Evolutionary conservation across 139 green algal species (phyloP), one percentile per base, ranked within the genome.

Genomic region (Eudorina sp.): DNA sequence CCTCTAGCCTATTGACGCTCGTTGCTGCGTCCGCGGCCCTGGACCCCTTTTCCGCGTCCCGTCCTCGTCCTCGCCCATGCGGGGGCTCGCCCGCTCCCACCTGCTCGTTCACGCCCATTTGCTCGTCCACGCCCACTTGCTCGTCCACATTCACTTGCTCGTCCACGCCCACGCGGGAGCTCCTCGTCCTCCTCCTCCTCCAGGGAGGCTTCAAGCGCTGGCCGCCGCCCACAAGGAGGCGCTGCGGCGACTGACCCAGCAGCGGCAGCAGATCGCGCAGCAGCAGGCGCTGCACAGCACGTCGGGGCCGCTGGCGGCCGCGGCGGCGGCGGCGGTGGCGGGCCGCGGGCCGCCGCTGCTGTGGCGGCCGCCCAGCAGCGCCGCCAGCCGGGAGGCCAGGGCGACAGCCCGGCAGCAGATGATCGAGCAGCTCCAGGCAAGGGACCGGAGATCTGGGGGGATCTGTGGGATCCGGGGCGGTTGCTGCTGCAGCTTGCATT

Each of bases 371-470:
- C 3, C 82, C 16, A 55, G 46, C 43, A 34, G 4, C 19, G 46
- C n/a, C 9, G 66, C 31, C 3, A 13, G 27, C 13, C 18, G 46
- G 66, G 82, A 45, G 46, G 46, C 16, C 0, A 64, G 82, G 34
- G 82, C 82, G 36, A 19, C 45, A 27, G 46, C 64, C 31, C 64
- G 82, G 31, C 34, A 46, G 38, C 40, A 29, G 31, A 64, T 92
- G 58, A 69, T 92, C 16, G 46, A 76, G 25, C 84, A 89, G 68
- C 83, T 92, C 19, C 38, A 25, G 75, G 75, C 68, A n/a, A n/a
- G n/a, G n/a, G n/a, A n/a, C n/a, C n/a, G n/a, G n/a, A n/a, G n/a
- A n/a, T n/a, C n/a, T n/a, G n/a, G n/a, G n/a, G n/a, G n/a, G n/a
- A n/a, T n/a, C n/a, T n/a, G n/a, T n/a, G n/a, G n/a, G n/a, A n/a